Evolutionary conservation across 768 basidiomycete genomes (phyloP).

Genomic region (Hypholoma sublateritium): DNA sequence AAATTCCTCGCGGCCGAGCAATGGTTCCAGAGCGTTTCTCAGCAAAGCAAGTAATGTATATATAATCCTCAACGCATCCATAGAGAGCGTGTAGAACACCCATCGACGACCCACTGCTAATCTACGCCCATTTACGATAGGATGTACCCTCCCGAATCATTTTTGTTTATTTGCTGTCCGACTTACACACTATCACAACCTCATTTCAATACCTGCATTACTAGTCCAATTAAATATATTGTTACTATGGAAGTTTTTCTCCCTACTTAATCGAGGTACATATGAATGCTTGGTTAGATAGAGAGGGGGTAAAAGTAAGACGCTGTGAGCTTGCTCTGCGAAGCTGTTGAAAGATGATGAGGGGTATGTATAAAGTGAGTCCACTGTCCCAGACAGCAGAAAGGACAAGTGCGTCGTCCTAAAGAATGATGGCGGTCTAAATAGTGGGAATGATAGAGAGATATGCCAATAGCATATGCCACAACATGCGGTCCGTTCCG

Average conservation of each 20-base stretch:
- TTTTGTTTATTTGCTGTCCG: neutral
- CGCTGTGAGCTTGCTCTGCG: too few species aligned
- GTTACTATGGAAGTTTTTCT: neutral
- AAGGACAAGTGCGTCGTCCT: too few species aligned
- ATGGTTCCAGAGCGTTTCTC: constrained; percentile 28
- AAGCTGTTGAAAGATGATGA: too few species aligned
- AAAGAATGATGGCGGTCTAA: too few species aligned
- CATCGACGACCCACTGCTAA: neutral
- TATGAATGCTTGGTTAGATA: neutral
- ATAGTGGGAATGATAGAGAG: too few species aligned
- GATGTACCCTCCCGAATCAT: neutral
- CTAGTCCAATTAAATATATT: neutral
- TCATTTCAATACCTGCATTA: neutral
- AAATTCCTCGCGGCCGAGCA: constrained; percentile 42
- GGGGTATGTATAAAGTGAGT: too few species aligned
- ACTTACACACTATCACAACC: neutral
- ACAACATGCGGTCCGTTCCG: too few species aligned
- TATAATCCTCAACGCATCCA: neutral
- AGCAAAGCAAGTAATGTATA: neutral
- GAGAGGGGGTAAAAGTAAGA: too few species aligned
- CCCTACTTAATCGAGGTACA: neutral
- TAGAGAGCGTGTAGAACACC: constrained; percentile 1
- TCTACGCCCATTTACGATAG: neutral
- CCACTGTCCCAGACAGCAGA: too few species aligned
- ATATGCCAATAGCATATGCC: too few species aligned